Base-by-base conservation (phyloP, 2,329 filamentous ascomycete species). In the Penicillium frequentans region DNA sequence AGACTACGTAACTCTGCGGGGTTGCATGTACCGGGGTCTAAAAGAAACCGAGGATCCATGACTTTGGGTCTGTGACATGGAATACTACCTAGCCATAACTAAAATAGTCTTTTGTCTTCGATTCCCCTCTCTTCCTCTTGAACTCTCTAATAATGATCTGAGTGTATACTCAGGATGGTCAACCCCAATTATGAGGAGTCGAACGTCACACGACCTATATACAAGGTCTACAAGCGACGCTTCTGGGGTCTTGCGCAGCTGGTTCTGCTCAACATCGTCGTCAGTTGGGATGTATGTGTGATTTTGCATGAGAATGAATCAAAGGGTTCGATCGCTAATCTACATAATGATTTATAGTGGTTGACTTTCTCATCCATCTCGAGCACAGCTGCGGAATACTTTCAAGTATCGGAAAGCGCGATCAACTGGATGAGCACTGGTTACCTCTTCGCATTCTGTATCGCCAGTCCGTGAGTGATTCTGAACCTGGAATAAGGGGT, bases 341-440 rank as follows among this genome's bases (percentile, higher is more conserved):
- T 21, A 1, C 23, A 1, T 10, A 9, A 19, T 48, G 3, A 23
- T 21, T 3, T 37, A 31, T 58, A 92, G 90, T 98, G 93, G 93
- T 84, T 98, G 66, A 95, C 92, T 7, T 97, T 92, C 74, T 89
- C 93, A 2, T 89, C 93, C 42, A 87, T 96, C 31, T 91, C 91
- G 1, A 84, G 84, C 33, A 85, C 88, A 23, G 84, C 91, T 1
- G 86, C 92, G 0, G 66, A 81, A 24, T 96, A 92, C 78, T 98
- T 96, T 71, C 65, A 78, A 51, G 90, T 93, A 13, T 83, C 82
- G 33, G 87, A 93, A 68, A 87, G 85, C 16, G 84, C 85, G 31
- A 89, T 98, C 76, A 98, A 98, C 76, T 98, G 95, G 95, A 82
- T 96, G 61, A 92, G 89, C 69, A 98, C 90, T 0, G 88, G 83